These are phyloP conservation scores for Scorias spongiosa DNA, from an alignment of 2,329 filamentous ascomycete species.

Conservation along the genomic window DNA sequence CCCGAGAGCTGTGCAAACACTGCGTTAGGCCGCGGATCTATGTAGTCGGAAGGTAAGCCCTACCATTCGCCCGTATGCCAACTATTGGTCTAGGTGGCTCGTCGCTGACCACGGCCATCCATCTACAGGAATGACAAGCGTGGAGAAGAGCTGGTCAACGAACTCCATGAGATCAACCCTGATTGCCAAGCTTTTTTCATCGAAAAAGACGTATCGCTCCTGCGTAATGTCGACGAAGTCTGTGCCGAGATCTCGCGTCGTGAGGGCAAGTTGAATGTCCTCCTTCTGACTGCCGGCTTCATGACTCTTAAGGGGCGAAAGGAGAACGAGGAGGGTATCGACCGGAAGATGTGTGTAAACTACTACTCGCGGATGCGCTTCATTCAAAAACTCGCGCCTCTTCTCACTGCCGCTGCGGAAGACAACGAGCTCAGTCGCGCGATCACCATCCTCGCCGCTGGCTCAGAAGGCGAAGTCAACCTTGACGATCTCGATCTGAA, in stretches of 20 bases:
- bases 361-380: constrained; percentile 46
- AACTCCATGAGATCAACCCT: constrained; percentile 24
- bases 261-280: constrained; percentile 38
- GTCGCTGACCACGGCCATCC: background rate
- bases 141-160: constrained; percentile 21
- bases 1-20: constrained; percentile 26
- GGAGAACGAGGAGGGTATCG: constrained; percentile 43
- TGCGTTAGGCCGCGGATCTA: constrained; percentile 26
- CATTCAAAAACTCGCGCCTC: constrained; percentile 40
- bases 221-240: constrained; percentile 27
- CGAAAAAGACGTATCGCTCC: constrained; percentile 25
- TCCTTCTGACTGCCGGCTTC: constrained; percentile 39
- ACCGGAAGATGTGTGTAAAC: constrained; percentile 34
- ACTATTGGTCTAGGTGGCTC: too few relatives aligned
- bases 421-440: constrained; percentile 33
- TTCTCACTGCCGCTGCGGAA: constrained; percentile 30
- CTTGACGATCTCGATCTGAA: constrained; percentile 30
- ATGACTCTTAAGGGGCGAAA: constrained; percentile 26
- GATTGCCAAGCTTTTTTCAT: constrained; percentile 25
- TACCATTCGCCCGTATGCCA: background rate
- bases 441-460: constrained; percentile 38
- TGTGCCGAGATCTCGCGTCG: constrained; percentile 34
- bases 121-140: background rate
- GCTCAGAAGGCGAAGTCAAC: constrained; percentile 37
- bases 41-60: constrained; percentile 24